Evolutionary conservation across 2,329 filamentous ascomycete species (phyloP), one percentile per base, ranked within the genome.

Genomic region (Aspergillus viridinutans): DNA sequence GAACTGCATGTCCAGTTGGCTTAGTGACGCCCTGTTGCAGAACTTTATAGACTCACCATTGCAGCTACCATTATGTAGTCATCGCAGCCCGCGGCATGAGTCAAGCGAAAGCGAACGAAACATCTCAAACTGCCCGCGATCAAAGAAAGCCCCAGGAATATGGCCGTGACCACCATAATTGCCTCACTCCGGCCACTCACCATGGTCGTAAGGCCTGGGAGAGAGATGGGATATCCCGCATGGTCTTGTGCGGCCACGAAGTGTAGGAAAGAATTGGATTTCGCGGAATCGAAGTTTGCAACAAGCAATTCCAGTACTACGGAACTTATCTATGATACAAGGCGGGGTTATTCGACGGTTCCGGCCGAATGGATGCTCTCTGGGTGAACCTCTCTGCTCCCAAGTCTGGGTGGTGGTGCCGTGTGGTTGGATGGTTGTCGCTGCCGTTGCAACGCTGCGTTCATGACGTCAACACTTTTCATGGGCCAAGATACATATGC

Each of bases 81-180:
- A 61, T 71, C 69, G 57, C 64, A 62, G n/a, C 68, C 69, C 56
- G 70, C 70, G 2, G 52, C 61, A 42, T 65, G 66, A 12, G 67
- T 61, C 4, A 71, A 38, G 32, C 60, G 57, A 12, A 64, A 59
- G 1, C 69, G 67, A 35, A 67, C 65, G 57, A 69, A 71, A 26
- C 65, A 67, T 14, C 67, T 64, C 45, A 69, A 55, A 47, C 63
- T 50, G 3, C 68, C 66, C 1, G 63, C 50, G 7, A 67, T 58
- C 4, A 42, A 47, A 4, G 66, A 62, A 4, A 69, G 45, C 1
- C 58, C 54, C 57, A 69, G 50, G 21, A 69, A 67, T 21, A 62
- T 53, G 29, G 62, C 66, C 23, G 66, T 35, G 12, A 49, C 26
- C 3, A 47, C 42, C 8, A 50, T 12, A 20, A 54, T 29, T 7